Evolutionary conservation across 306 rosid genomes (phyloP).

Genomic region (Datisca glomerata): DNA sequence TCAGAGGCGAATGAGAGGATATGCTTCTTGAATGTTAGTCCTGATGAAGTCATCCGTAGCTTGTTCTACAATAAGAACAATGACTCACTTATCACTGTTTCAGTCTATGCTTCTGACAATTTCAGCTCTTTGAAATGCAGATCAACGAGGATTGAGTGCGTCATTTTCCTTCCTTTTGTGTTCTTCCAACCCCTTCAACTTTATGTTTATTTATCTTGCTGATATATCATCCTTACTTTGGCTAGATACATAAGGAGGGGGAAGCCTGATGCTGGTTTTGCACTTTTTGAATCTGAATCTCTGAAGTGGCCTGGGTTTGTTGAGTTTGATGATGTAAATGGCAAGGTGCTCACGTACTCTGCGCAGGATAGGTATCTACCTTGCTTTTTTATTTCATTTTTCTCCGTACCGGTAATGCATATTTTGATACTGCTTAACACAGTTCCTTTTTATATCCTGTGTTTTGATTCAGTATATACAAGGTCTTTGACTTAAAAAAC

Average conservation of each 20-base stretch:
- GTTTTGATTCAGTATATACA: conserved; percentile 60
- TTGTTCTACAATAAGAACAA: conserved; percentile 88
- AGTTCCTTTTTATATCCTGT: conserved; percentile 9
- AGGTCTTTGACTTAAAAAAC: conserved; percentile 88
- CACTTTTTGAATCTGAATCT: conserved; percentile 84
- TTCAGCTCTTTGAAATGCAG: conserved; percentile 92
- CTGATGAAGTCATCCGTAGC: conserved; percentile 85
- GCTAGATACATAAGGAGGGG: conserved; percentile 74
- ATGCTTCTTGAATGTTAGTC: conserved; percentile 79
- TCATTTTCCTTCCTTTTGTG: conserved; percentile 4
- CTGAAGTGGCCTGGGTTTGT: conserved; percentile 97
- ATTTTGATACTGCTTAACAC: no score
- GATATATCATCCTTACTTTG: conserved; percentile 7
- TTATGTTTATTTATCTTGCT: conserved; percentile 6
- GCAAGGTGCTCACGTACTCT: conserved; percentile 83
- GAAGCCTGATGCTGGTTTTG: conserved; percentile 82
- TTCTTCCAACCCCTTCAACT: background rate
- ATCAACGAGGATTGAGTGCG: conserved; percentile 84
- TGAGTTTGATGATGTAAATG: conserved; percentile 92
- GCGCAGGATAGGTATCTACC: conserved; percentile 63
- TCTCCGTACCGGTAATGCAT: background rate
- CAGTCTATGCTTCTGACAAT: conserved; percentile 89
- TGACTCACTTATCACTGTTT: conserved; percentile 83
- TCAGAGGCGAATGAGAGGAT: conserved; percentile 81
- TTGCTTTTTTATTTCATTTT: conserved; percentile 1